These are phyloP conservation scores for Letharia columbiana DNA, from an alignment of 495 filamentous ascomycete genomes.

Conservation along the genomic window DNA sequence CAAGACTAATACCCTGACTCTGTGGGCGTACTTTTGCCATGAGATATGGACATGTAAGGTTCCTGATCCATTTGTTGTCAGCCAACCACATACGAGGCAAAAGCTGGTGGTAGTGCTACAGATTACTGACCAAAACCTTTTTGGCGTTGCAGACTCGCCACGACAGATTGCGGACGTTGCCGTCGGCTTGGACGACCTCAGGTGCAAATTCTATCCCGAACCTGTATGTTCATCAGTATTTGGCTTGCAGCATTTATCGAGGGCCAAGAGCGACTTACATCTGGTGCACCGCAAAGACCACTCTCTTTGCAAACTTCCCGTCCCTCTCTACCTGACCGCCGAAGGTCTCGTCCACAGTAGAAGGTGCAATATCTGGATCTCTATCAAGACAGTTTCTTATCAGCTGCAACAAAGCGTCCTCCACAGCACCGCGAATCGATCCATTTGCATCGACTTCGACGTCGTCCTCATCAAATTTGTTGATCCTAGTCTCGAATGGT, in stretches of 20 bases:
- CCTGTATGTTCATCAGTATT: slow-evolving; percentile 29
- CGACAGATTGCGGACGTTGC: slow-evolving; percentile 79
- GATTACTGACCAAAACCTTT: slow-evolving; percentile 71
- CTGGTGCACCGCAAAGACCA: slow-evolving; percentile 89
- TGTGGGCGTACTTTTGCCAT: slow-evolving; percentile 45
- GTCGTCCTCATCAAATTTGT: slow-evolving; percentile 61
- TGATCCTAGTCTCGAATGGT: slow-evolving; percentile 83
- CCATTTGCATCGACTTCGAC: slow-evolving; percentile 44
- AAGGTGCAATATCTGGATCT: slow-evolving; percentile 85
- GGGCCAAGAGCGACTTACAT: slow-evolving; percentile 47
- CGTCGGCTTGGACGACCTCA: slow-evolving; percentile 87
- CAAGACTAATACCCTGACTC: slow-evolving; percentile 31
- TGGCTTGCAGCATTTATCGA: not conserved
- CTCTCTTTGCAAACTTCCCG: slow-evolving; percentile 75
- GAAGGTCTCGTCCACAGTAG: slow-evolving; percentile 69
- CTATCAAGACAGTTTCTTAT: slow-evolving; percentile 86
- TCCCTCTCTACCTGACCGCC: slow-evolving; percentile 75
- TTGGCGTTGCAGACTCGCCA: slow-evolving; percentile 96
- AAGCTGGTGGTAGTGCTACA: not conserved
- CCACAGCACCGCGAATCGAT: slow-evolving; percentile 51
- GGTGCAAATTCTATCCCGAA: slow-evolving; percentile 95
- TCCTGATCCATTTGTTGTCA: slow-evolving; percentile 28
- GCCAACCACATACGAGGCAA: not conserved
- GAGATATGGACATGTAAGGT: slow-evolving; percentile 55
- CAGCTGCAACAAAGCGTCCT: slow-evolving; percentile 68